Percentiles rank a stretch among this genome's conserved stretches.
Evolutionary conservation across 2,329 filamentous ascomycete species (phyloP).

Genomic region (Microthyrium microscopicum): DNA sequence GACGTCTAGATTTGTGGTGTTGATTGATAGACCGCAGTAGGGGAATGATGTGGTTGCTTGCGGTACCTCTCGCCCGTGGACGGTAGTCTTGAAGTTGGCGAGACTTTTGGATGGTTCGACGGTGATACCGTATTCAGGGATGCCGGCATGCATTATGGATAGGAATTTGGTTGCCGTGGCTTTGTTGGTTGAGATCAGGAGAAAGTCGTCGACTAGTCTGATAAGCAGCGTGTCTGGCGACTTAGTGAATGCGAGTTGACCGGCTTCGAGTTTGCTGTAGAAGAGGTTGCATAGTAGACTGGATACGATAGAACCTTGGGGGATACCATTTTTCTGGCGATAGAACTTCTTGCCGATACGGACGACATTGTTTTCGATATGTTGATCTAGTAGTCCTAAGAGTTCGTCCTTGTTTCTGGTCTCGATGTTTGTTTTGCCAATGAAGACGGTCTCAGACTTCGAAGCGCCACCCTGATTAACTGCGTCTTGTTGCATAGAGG

Average conservation of each 20-base stretch:
- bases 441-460: constrained; percentile 55
- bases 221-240: constrained; percentile 48
- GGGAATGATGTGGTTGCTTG: constrained; percentile 44
- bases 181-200: constrained; percentile 62
- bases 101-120: constrained; percentile 68
- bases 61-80: constrained; percentile 37
- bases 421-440: constrained; percentile 48
- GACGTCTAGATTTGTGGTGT: constrained; percentile 59
- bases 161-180: constrained; percentile 57
- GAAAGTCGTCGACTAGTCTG: constrained; percentile 80
- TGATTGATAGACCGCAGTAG: constrained; percentile 71
- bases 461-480: background rate
- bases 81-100: constrained; percentile 57
- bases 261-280: constrained; percentile 70
- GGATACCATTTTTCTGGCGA: constrained; percentile 74
- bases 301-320: constrained; percentile 81
- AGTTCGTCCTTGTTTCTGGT: constrained; percentile 42
- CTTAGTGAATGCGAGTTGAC: constrained; percentile 50
- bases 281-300: constrained; percentile 87
- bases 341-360: constrained; percentile 81
- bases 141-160: constrained; percentile 59
- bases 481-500: background rate
- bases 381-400: constrained; percentile 54
- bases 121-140: constrained; percentile 63
- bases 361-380: constrained; percentile 73